Evolutionary conservation across 441 rosid species (phyloP), one percentile per base, ranked within the genome.

Genomic region (Pelargonium citronellum): DNA sequence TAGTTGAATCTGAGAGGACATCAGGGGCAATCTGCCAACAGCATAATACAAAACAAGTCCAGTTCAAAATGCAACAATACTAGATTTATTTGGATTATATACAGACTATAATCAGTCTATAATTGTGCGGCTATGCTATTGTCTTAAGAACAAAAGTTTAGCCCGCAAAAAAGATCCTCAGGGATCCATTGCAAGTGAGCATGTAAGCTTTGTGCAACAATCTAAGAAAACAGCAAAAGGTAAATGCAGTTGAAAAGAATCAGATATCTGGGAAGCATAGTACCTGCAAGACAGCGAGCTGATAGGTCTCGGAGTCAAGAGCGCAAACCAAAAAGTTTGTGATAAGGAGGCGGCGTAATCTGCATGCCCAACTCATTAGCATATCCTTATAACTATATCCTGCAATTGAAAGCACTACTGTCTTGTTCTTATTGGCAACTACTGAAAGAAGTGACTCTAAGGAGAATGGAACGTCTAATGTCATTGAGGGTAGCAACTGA

Each of bases 331-430:
- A 67, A 79, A 89, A 92, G 78, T 95, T 95, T 43, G 89, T 79
- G 74, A 92, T 83, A 61, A 30, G 69, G 11, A 90, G 94, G 69
- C 15, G 81, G 67, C 90, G 90, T 74, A 90, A 77, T 77, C 96
- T 90, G 87, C 99, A 91, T 37, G 80, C 89, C 97, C 97, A 91
- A 83, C 91, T 92, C 93, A 95, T 92, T 78, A 92, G 69, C 98
- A 92, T 88, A 79, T 92, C 99, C 82, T 86, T 91, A 64, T 92
- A 92, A 68, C 98, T 95, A 81, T 83, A 86, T 72, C 99, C 99
- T 76, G 95, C 93, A 70, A 92, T 81, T 53, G 92, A 79, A 73
- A 95, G 95, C 73, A 95, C 87, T 77, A 92, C 44, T 22, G 92
- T 87, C 77, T 75, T 84, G 67, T 88, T 91, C 72, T 83, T 77